Base-by-base conservation (phyloP, 108 stramenopile genomes). In the Schizochytrium sp. region DNA sequence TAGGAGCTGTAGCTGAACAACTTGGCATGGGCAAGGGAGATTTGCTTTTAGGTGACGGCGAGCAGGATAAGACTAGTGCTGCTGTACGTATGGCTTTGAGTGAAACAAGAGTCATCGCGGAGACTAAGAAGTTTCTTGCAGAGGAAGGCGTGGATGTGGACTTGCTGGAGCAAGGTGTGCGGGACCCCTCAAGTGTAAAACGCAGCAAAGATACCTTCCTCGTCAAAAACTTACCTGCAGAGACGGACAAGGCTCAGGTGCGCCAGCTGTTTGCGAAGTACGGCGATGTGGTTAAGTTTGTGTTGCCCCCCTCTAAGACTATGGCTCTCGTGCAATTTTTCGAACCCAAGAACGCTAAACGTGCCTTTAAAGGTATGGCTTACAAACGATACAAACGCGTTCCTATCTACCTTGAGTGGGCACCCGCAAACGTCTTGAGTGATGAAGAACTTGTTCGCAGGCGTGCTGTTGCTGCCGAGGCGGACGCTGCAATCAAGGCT, bases 381-480 rank as follows among this genome's bases (percentile, higher is more conserved):
- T 99, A 98, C 92, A 94, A 92, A 46, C 92, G 97, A 57, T 99
- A 98, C 93, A 95, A 97, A 90, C 94, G 95, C 87, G 97, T 98
- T 40, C 99, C 98, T 13, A 91, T 99, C 3, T 99, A 99, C 88
- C 92, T 99, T 45, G 99, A 99, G 91, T 99, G 98, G 98, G 99
- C 99, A 17, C 97, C 98, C 0, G 89, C 96, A 46, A 72, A 88
- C 56, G 87, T 95, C 56, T 55, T 90, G 42, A 64, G 89, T 7
- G 61, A 92, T 42, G 87, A 72, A 15, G 64, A 59, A 72, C 72
- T 49, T 7, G 28, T 69, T 13, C 61, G 38, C 41, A 90, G 19
- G 90, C 89, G 41, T 13, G 89, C 64, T 46, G 91, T 59, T 40
- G 90, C 76, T 15, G 49, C 88, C 91, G 61, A 57, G 90, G 72